Evolutionary conservation across 2,329 filamentous ascomycete genomes (phyloP).

Genomic region (Aspergillus pseudotamarii): DNA sequence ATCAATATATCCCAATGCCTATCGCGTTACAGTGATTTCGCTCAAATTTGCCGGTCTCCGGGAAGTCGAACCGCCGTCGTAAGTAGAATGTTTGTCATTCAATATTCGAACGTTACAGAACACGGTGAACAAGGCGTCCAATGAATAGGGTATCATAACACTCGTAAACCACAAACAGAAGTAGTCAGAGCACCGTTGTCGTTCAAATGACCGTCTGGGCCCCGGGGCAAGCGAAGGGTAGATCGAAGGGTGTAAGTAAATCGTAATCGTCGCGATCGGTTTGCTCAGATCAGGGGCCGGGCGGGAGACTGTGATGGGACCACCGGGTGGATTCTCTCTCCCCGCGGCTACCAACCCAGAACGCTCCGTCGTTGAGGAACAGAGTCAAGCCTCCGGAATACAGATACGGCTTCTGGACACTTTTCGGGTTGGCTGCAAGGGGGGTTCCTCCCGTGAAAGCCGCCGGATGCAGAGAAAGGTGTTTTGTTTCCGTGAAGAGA

Average conservation of each 20-base stretch:
- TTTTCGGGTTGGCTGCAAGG: neutral
- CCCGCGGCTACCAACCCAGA: constrained; percentile 15
- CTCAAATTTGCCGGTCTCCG: neutral
- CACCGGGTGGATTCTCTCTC: constrained; percentile 13
- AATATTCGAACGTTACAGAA: constrained; percentile 2
- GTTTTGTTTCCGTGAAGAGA: too few relatives aligned
- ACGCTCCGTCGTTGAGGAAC: constrained; percentile 12
- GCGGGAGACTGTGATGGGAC: constrained; percentile 9
- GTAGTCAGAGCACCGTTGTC: neutral
- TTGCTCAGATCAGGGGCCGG: constrained; percentile 15
- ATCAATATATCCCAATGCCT: constrained; percentile 1
- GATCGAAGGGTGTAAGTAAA: neutral
- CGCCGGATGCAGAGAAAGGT: neutral
- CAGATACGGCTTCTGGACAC: neutral
- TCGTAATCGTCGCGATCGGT: constrained; percentile 6
- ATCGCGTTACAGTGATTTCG: neutral
- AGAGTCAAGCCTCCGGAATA: neutral
- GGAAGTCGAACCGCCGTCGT: neutral
- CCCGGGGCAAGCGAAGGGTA: neutral
- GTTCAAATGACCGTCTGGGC: neutral
- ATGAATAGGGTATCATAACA: constrained; percentile 18
- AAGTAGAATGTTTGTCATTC: constrained; percentile 1
- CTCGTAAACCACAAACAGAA: constrained; percentile 9
- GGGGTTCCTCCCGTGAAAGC: neutral
- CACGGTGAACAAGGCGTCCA: constrained; percentile 17